phyloP scores from a whole-genome alignment of 306 rosid genomes.

The Luffa acutangula region DNA sequence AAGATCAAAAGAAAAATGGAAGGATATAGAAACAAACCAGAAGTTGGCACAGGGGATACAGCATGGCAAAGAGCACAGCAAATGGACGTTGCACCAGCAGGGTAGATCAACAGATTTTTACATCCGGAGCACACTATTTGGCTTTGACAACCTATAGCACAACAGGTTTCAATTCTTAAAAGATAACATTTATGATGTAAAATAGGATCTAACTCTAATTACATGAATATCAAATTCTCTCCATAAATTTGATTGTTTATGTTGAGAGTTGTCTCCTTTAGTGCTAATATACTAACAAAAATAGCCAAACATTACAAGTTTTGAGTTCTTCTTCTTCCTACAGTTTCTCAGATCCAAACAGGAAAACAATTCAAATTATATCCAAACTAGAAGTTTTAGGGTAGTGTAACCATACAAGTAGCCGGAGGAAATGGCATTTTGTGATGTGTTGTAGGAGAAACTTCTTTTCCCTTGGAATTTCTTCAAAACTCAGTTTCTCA shows the following conservation, averaged over 20 bases:
- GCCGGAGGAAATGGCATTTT: conserved; percentile 98
- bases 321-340: background rate
- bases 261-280: background rate
- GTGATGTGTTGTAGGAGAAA: conserved; percentile 10
- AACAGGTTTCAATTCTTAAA: background rate
- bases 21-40: conserved; percentile 28
- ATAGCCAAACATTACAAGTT: background rate
- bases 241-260: background rate
- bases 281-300: background rate
- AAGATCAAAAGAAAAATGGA: background rate
- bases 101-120: conserved; percentile 72
- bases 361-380: conserved; percentile 18
- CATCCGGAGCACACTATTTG: conserved; percentile 96
- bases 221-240: background rate
- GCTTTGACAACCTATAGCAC: conserved; percentile 59
- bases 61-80: conserved; percentile 99
- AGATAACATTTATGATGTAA: background rate
- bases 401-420: conserved; percentile 64
- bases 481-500: conserved; percentile 12
- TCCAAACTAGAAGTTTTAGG: conserved; percentile 1
- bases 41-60: conserved; percentile 87
- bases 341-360: conserved; percentile 10
- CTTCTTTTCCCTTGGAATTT: conserved; percentile 9
- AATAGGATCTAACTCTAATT: background rate
- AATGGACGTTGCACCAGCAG: conserved; percentile 90